phyloP scores from a whole-genome alignment of 2,329 filamentous ascomycete genomes.

The Fusarium sp. region DNA sequence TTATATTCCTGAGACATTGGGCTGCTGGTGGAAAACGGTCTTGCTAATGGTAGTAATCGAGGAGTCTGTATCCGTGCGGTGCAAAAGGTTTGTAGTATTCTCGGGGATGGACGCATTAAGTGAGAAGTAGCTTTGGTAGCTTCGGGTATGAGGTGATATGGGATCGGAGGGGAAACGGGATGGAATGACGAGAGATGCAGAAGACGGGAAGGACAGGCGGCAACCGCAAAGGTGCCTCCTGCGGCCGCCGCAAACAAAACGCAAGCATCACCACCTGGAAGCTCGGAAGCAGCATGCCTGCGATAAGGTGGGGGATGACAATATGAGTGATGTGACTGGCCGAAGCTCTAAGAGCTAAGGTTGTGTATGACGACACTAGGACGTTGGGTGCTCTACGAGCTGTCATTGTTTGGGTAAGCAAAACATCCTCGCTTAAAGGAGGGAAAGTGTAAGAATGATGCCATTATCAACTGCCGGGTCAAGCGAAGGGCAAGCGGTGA shows the following conservation, averaged over 20 bases:
- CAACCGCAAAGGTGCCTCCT: constrained; percentile 7
- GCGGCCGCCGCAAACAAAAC: constrained; percentile 7
- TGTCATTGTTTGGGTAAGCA: constrained; percentile 21
- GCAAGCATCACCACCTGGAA: constrained; percentile 32
- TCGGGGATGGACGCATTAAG: constrained; percentile 33
- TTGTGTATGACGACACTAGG: constrained; percentile 40
- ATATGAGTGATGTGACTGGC: constrained; percentile 38
- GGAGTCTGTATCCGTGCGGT: constrained; percentile 20
- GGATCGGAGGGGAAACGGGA: constrained; percentile 9
- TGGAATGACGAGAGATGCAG: constrained; percentile 17
- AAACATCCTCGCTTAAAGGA: constrained; percentile 5
- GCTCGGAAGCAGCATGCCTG: constrained; percentile 35
- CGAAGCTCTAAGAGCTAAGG: constrained; percentile 14
- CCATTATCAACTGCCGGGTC: constrained; percentile 17
- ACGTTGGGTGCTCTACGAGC: constrained; percentile 1
- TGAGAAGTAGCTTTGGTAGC: constrained; percentile 7
- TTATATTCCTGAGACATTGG: constrained; percentile 70
- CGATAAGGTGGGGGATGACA: constrained; percentile 46
- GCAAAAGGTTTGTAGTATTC: constrained; percentile 30
- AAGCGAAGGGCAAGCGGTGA: constrained; percentile 12
- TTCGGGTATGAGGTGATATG: constrained; percentile 8
- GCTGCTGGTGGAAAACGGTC: constrained; percentile 44
- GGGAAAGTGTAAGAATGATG: constrained; percentile 1
- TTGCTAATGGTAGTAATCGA: constrained; percentile 18
- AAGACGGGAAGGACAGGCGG: constrained; percentile 29